These are phyloP conservation scores for Oidiodendron maius DNA, from an alignment of 495 filamentous ascomycete genomes.

Conservation along the genomic window DNA sequence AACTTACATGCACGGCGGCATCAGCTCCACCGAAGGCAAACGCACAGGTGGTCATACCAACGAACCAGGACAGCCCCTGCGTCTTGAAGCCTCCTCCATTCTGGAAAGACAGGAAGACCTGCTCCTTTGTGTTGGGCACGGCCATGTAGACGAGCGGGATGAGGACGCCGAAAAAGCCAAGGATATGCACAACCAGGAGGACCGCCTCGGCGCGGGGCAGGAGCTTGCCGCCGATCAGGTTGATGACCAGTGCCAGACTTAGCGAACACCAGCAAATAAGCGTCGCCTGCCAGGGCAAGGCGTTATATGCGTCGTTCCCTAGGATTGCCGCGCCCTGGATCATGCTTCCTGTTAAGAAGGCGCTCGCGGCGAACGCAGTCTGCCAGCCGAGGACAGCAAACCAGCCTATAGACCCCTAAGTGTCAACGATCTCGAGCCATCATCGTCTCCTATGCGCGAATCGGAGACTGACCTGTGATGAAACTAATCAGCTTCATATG, in stretches of 20 bases:
- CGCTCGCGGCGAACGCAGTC: neutral
- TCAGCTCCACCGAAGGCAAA: neutral
- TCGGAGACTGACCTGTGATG: neutral
- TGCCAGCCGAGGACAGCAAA: neutral
- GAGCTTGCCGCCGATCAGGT: neutral
- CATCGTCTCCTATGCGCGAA: neutral
- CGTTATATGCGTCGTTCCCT: neutral
- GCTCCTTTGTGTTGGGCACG: neutral
- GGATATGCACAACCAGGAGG: too few relatives aligned
- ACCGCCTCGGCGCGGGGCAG: too few relatives aligned
- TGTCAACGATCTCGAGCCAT: neutral
- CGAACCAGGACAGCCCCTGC: neutral
- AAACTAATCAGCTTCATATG: slow-evolving; percentile 37
- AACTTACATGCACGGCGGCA: neutral
- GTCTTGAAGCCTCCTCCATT: neutral
- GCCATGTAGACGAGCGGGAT: neutral
- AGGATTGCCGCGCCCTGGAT: neutral
- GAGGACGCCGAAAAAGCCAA: neutral
- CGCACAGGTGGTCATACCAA: neutral
- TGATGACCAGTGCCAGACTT: neutral
- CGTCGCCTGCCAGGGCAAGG: neutral
- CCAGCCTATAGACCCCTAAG: slow-evolving; percentile 28
- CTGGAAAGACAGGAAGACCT: neutral
- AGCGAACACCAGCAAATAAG: neutral
- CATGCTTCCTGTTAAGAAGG: neutral